Conservation (phyloP, 2,329 filamentous ascomycete genomes). For the Nigrospora oryzae region DNA sequence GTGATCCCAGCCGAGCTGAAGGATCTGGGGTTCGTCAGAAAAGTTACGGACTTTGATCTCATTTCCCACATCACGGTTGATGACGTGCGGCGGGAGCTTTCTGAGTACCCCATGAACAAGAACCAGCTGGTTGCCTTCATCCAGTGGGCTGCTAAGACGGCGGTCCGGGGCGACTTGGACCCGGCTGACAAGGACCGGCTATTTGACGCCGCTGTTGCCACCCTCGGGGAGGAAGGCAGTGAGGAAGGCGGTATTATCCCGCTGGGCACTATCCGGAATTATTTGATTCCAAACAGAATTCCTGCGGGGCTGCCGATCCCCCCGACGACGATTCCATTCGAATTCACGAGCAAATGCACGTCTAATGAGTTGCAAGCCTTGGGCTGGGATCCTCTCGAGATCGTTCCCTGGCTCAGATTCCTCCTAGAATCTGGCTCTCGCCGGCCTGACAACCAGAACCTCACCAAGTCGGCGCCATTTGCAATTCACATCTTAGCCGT, state of each 20-base stretch:
- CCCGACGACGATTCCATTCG: constrained; percentile 72
- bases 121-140: constrained; percentile 76
- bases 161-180: constrained; percentile 65
- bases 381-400: constrained; percentile 77
- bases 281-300: constrained; percentile 69
- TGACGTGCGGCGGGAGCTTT: constrained; percentile 78
- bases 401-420: constrained; percentile 79
- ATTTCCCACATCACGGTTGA: constrained; percentile 80
- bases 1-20: constrained; percentile 72
- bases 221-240: constrained; percentile 47
- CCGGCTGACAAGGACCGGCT: constrained; percentile 56
- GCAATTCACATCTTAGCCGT: constrained; percentile 69
- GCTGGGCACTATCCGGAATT: constrained; percentile 66
- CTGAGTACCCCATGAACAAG: constrained; percentile 70
- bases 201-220: constrained; percentile 73
- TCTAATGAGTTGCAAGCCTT: constrained; percentile 66
- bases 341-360: constrained; percentile 66
- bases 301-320: constrained; percentile 76
- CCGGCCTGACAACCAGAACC: constrained; percentile 53
- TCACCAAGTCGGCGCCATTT: constrained; percentile 66
- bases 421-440: constrained; percentile 61
- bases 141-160: constrained; percentile 71
- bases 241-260: constrained; percentile 65
- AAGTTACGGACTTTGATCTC: constrained; percentile 75
- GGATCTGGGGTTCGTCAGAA: constrained; percentile 66